Evolutionary conservation across 305 asterid species (phyloP), one percentile per base, ranked within the genome.

Genomic region (Fraxinus sp.): DNA sequence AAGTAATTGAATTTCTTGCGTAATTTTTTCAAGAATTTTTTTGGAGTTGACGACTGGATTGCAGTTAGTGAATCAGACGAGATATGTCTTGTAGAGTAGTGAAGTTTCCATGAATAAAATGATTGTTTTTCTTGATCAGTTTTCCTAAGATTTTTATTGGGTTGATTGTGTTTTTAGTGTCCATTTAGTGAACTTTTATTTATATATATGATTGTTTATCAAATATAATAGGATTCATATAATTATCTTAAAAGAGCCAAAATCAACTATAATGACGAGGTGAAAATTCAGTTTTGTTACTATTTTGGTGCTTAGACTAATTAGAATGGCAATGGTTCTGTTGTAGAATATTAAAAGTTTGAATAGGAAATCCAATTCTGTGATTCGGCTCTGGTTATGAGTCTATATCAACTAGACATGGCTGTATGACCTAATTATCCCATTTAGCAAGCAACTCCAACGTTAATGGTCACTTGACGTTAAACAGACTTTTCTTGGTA

Each of bases 351-450:
- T 64, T 22, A 13, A 6, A 52, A 18, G 52, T 74, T 74, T 79
- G 73, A 78, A 74, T 78, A 10, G 36, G 33, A 82, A 72, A 78
- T 66, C n/a, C 26, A 74, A 37, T 7, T 39, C 4, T 74, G 64
- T 11, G 32, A 66, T 22, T 80, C 5, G 2, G 37, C 20, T 77
- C 57, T 33, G 30, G 41, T 64, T 77, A 32, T 44, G 55, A 3
- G 55, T 11, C 55, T 13, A 44, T 18, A 26, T 20, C 36, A 66
- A 66, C 68, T n/a, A 26, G 75, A 20, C 32, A 28, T 68, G 62
- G 7, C 14, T 16, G 20, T 49, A 16, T 46, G 35, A 14, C 78
- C 44, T 32, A 5, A 10, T 24, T 37, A 16, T 14, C 32, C 35
- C 24, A 18, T 32, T 72, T 26, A 16, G 52, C 52, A 46, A 64